phyloP scores from a whole-genome alignment of 345 rosid species.

The Moringa oleifera region DNA sequence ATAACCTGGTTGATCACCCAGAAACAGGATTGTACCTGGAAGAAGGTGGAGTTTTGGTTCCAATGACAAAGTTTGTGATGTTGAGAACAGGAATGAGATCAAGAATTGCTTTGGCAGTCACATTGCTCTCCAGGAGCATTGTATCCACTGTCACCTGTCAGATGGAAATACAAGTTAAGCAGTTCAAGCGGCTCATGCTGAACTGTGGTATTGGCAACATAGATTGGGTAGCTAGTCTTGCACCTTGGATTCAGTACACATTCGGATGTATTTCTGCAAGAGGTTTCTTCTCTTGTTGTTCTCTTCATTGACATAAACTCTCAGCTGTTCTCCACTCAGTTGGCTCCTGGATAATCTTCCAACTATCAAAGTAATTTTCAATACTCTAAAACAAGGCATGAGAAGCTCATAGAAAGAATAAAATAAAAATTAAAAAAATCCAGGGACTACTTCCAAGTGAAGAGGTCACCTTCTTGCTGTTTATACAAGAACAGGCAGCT shows the following conservation, averaged over 20 bases:
- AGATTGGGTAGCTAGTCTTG: not conserved
- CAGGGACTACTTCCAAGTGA: no score
- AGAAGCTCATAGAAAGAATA: no score
- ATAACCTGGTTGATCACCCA: no score
- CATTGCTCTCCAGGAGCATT: constrained; percentile 43
- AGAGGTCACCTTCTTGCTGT: no score
- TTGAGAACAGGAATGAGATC: constrained; percentile 58
- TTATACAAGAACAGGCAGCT: no score
- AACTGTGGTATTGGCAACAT: no score
- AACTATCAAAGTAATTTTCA: no score
- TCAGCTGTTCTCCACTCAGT: constrained; percentile 43
- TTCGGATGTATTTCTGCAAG: constrained; percentile 47
- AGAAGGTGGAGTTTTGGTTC: constrained; percentile 33
- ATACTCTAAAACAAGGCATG: no score
- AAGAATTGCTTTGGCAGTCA: constrained; percentile 40
- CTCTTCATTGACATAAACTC: constrained; percentile 51
- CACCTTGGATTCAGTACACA: constrained; percentile 50
- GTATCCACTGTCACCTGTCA: constrained; percentile 51
- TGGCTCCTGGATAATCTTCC: constrained; percentile 54
- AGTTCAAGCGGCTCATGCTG: no score
- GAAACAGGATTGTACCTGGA: constrained; percentile 36
- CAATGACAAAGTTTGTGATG: constrained; percentile 52
- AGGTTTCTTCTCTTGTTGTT: constrained; percentile 43
- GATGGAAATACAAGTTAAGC: no score
- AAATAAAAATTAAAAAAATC: no score